A percentile compares a stretch with the other conserved stretches of the same genome.
These are phyloP conservation scores for Claviceps arundinis DNA, from an alignment of 2,329 filamentous ascomycete genomes.

Conservation along the genomic window DNA sequence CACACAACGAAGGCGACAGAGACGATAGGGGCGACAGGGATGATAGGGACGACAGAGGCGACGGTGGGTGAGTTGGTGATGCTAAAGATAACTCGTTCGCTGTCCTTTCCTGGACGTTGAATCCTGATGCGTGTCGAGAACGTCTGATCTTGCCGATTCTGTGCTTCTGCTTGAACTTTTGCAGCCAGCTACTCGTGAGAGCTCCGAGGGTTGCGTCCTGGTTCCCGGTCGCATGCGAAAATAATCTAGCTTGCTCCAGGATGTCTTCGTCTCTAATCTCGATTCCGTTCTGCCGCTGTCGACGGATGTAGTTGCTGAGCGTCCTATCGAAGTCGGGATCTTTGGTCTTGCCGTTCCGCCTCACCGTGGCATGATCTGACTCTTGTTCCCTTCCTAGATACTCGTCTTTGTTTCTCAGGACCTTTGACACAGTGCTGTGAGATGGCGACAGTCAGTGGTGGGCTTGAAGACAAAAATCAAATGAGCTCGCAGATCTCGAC, in stretches of 20 bases:
- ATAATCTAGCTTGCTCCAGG: slow-evolving; percentile 69
- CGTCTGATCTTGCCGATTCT: slow-evolving; percentile 37
- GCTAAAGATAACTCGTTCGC: slow-evolving; percentile 52
- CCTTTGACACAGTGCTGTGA: slow-evolving; percentile 90
- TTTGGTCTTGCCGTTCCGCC: slow-evolving; percentile 64
- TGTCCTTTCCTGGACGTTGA: slow-evolving; percentile 47
- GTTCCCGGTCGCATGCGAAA: slow-evolving; percentile 55
- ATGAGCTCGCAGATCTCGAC: slow-evolving; percentile 7
- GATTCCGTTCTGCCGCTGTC: slow-evolving; percentile 63
- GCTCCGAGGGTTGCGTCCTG: slow-evolving; percentile 59
- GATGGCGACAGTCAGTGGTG: background rate
- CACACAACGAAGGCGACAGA: slow-evolving; percentile 41
- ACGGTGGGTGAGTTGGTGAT: slow-evolving; percentile 53
- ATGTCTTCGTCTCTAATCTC: slow-evolving; percentile 69
- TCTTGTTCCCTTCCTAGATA: slow-evolving; percentile 77
- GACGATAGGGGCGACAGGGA: slow-evolving; percentile 20
- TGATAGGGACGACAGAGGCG: slow-evolving; percentile 25
- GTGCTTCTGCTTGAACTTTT: slow-evolving; percentile 92
- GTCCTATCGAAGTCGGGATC: slow-evolving; percentile 85
- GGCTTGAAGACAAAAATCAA: background rate
- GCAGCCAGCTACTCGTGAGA: slow-evolving; percentile 68
- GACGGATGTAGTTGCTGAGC: slow-evolving; percentile 74
- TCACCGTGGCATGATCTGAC: slow-evolving; percentile 44
- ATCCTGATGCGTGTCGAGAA: slow-evolving; percentile 46
- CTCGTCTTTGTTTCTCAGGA: slow-evolving; percentile 85